Evolutionary conservation across 2,329 filamentous ascomycete genomes (phyloP).

Genomic region (Neofusicoccum ribis): DNA sequence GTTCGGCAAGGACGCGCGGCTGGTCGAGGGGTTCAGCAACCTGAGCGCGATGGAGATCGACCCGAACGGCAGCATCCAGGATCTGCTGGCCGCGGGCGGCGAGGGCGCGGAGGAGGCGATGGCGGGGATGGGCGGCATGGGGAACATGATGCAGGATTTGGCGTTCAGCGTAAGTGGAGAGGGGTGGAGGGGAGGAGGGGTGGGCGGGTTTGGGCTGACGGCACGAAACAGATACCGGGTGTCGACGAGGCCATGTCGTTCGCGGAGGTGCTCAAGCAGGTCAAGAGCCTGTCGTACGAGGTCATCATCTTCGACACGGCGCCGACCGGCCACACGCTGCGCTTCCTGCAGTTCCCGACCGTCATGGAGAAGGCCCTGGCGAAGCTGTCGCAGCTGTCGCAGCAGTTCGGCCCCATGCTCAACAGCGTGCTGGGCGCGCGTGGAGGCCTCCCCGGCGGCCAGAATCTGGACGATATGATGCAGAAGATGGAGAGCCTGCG

Average conservation of each 20-base stretch:
- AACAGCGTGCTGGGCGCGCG: conserved; percentile 84
- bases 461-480: conserved; percentile 87
- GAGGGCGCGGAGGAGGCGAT: conserved; percentile 70
- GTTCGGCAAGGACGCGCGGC: conserved; percentile 95
- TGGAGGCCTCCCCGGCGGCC: conserved; percentile 82
- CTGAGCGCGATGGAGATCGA: conserved; percentile 99
- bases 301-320: conserved; percentile 99
- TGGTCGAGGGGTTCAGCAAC: conserved; percentile 89
- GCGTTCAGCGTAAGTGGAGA: conserved; percentile 76
- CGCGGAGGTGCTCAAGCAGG: conserved; percentile 97
- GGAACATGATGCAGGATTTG: conserved; percentile 97
- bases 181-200: neutral
- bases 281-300: conserved; percentile 98
- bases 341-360: conserved; percentile 96
- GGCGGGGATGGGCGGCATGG: conserved; percentile 68
- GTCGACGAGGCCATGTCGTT: conserved; percentile 99
- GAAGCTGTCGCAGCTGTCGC: conserved; percentile 90
- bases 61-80: conserved; percentile 95
- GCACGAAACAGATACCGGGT: conserved; percentile 73
- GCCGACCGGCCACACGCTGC: conserved; percentile 94
- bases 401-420: conserved; percentile 92
- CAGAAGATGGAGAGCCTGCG: conserved; percentile 92
- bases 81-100: conserved; percentile 78
- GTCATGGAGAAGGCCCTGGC: conserved; percentile 98
- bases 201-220: neutral